Conservation (phyloP, 176 grass and related monocot genomes). For the Ananas comosus region DNA sequence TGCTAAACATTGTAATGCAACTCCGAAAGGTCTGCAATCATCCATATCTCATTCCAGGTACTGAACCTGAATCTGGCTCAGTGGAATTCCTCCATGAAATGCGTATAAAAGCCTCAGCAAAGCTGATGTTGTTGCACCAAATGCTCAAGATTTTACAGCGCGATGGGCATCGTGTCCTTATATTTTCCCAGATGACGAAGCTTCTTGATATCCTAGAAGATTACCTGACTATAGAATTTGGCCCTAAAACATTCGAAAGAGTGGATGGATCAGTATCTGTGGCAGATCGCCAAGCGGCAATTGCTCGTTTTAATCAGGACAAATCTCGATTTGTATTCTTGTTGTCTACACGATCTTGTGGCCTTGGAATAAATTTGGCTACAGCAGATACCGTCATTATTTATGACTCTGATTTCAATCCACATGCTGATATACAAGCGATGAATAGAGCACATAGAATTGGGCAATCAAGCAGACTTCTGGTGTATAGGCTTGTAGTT, state of each 20-base stretch:
- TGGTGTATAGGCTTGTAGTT: slow-evolving; percentile 97
- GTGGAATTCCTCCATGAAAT: slow-evolving; percentile 90
- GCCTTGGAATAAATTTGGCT: slow-evolving; percentile 97
- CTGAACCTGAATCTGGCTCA: slow-evolving; percentile 90
- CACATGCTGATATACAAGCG: slow-evolving; percentile 99
- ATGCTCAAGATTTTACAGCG: slow-evolving; percentile 85
- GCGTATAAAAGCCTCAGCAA: slow-evolving; percentile 97
- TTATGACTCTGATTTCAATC: slow-evolving; percentile 99
- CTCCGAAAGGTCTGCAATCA: slow-evolving; percentile 99
- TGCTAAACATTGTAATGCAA: slow-evolving; percentile 99
- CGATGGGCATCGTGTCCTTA: slow-evolving; percentile 89
- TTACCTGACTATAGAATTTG: slow-evolving; percentile 77
- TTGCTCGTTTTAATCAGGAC: slow-evolving; percentile 94
- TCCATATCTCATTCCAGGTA: slow-evolving; percentile 97
- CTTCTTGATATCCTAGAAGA: slow-evolving; percentile 99
- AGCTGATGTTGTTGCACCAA: slow-evolving; percentile 73
- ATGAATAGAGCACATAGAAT: slow-evolving; percentile 99
- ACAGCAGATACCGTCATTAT: slow-evolving; percentile 98
- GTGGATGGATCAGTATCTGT: slow-evolving; percentile 95
- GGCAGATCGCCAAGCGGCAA: slow-evolving; percentile 74
- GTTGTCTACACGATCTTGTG: slow-evolving; percentile 93
- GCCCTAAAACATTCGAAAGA: slow-evolving; percentile 82
- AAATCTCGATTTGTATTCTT: slow-evolving; percentile 98
- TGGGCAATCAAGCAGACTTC: slow-evolving; percentile 91
- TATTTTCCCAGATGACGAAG: slow-evolving; percentile 99